Evolutionary conservation across 768 basidiomycete species (phyloP), one percentile per base, ranked within the genome.

Genomic region (Boletus tylopilopsis): DNA sequence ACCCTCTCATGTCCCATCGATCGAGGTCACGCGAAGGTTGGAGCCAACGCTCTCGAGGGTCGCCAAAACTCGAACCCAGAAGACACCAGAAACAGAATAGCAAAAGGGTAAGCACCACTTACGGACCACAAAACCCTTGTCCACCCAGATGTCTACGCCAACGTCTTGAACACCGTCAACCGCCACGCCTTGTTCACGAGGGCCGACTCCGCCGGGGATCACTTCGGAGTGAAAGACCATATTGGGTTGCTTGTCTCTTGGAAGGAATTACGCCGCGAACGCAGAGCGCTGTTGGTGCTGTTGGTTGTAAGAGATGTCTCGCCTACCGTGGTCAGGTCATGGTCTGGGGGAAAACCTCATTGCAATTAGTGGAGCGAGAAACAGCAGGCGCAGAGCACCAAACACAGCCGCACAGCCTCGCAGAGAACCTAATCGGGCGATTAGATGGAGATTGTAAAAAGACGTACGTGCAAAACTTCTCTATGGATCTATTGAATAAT

Each of bases 81-180:
- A n/a, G n/a, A n/a, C n/a, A n/a, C 36, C 24, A 21, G 32, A 1
- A 21, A 30, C 11, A 19, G 24, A 9, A 23, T 22, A 38, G 18
- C 32, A 29, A 44, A 27, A n/a, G 27, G 16, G 9, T 23, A 36
- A 44, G 15, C n/a, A 35, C 12, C 29, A 67, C 78, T 54, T 54
- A 83, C 76, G 82, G 67, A 57, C 85, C 85, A 85, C 86, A 87
- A 48, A 76, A 87, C 0, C 81, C 82, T 39, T 77, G 73, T 9
- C 76, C 73, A 6, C 79, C 72, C 63, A 79, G 77, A 55, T 73
- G 78, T 18, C 55, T 69, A 56, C 87, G 84, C 84, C 85, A 88
- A 33, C 58, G 66, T 0, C 57, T 77, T 81, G 34, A 87, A 64
- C 13, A 81, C 76, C 5, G 70, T 44, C 16, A 88, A 58, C 33